Percentiles rank a stretch among this genome's conserved stretches.
Evolutionary conservation across 768 basidiomycete species (phyloP).

Genomic region (Hygrophorus pudorinus): DNA sequence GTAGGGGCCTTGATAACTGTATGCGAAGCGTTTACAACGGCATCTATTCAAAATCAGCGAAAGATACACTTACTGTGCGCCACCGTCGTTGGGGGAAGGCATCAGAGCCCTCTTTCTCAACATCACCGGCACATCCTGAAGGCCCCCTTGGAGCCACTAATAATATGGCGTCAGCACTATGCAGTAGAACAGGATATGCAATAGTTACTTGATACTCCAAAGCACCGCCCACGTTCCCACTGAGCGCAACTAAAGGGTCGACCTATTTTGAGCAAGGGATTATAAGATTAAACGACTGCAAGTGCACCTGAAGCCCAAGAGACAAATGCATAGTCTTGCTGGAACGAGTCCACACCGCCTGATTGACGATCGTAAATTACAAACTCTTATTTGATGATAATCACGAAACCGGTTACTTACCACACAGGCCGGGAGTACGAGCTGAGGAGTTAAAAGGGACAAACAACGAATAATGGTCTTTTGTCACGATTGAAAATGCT

Average conservation of each 20-base stretch:
- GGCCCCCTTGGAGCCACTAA: conserved; percentile 14
- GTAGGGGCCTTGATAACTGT: too few species aligned
- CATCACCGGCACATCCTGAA: not conserved
- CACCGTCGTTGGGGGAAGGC: too few species aligned
- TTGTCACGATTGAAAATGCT: conserved; percentile 21
- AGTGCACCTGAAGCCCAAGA: conserved; percentile 15
- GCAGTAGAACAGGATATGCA: not conserved
- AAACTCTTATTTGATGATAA: not conserved
- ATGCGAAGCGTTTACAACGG: too few species aligned
- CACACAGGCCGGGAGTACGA: conserved; percentile 12
- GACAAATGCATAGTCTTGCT: conserved; percentile 17
- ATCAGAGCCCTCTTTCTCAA: too few species aligned
- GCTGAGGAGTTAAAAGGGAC: conserved; percentile 21
- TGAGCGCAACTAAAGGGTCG: conserved; percentile 9
- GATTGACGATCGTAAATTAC: conserved; percentile 7
- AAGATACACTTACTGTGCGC: too few species aligned
- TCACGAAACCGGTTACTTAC: not conserved
- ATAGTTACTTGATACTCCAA: conserved; percentile 16
- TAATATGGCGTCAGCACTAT: too few species aligned
- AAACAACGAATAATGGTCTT: conserved; percentile 15
- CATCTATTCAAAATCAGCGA: too few species aligned
- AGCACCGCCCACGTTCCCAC: conserved; percentile 15
- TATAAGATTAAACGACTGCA: not conserved
- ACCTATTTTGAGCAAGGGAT: not conserved
- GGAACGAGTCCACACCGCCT: conserved; percentile 4